A percentile compares a stretch with the other conserved stretches of the same genome.
Evolutionary conservation across 164 flowering plant species (phyloP).

Genomic region (Piper betle): DNA sequence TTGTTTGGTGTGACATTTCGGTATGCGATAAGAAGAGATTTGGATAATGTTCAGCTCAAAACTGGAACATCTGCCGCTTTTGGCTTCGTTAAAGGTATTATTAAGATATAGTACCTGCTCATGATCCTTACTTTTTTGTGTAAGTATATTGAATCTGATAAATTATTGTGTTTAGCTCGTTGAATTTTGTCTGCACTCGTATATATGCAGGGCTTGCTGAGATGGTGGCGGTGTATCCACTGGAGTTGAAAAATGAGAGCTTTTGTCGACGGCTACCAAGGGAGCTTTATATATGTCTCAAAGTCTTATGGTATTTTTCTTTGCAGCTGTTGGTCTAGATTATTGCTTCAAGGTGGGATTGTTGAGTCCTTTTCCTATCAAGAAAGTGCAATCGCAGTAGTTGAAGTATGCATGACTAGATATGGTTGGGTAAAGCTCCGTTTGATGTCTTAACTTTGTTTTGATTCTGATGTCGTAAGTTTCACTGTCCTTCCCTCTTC

Average conservation of each 20-base stretch:
- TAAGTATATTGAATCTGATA: neutral
- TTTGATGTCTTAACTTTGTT: too few relatives aligned
- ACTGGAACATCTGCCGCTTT: constrained; percentile 77
- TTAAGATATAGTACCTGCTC: neutral
- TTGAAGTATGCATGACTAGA: too few relatives aligned
- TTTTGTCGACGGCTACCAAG: constrained; percentile 49
- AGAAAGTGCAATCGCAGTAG: constrained; percentile 9
- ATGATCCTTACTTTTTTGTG: neutral
- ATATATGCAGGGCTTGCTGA: constrained; percentile 57
- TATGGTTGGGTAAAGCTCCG: too few relatives aligned
- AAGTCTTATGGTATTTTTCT: constrained; percentile 48
- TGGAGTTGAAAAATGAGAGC: constrained; percentile 44
- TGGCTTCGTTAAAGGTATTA: constrained; percentile 65
- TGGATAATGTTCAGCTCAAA: constrained; percentile 81
- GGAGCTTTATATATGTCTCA: constrained; percentile 49
- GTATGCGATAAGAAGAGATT: constrained; percentile 68
- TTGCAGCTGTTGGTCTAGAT: constrained; percentile 62
- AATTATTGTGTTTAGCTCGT: neutral
- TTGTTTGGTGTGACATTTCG: constrained; percentile 83
- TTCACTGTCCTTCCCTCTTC: too few relatives aligned
- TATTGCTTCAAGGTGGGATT: constrained; percentile 60
- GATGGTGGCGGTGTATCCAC: constrained; percentile 46
- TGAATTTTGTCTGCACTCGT: constrained; percentile 1
- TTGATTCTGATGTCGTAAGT: too few relatives aligned
- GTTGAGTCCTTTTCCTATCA: constrained; percentile 58